Evolutionary conservation across 805 yeast genomes (phyloP), one percentile per base, ranked within the genome.

Genomic region (Torulaspora gathmanii): DNA sequence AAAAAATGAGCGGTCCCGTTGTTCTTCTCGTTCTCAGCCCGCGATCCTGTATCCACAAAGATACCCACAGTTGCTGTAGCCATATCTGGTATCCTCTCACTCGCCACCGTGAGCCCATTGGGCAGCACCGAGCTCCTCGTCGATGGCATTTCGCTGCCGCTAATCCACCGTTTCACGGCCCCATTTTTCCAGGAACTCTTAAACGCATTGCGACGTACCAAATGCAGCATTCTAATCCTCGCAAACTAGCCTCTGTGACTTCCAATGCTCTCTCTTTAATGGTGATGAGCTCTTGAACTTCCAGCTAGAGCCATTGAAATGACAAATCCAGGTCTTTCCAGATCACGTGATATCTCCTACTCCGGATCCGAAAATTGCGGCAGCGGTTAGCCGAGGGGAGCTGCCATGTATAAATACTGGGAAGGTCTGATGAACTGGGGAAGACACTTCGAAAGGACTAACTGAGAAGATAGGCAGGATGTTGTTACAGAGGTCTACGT

Each of bases 1-100:
- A 93, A 70, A 64, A 93, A 93, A 69, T 93, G 99, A 0, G 99
- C 99, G 6, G 98, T 90, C 38, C 99, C 99, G 56, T 89, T 89
- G 60, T 75, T 75, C 58, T 86, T 80, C 37, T 73, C 73, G 58
- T 80, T 83, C 68, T 93, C 99, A 3, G 98, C 98, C 51, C 99
- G 76, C 3, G 97, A 90, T 2, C 99, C 99, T 33, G 99, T 96
- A 68, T 93, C 96, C 50, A 93, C 89, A 91, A 96, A 95, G 44
- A 93, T 91, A 2, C 98, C 99, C 11, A 93, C 96, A 1, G 99
- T 93, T 50, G 99, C 98, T 35, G 97, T 89, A 55, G 83, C 76
- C 6, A 95, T 82, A 51, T 85, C 82, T 9, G 98, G 98, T 63
- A 86, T 79, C 35, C 74, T 61, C 64, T 93, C 98, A 37, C 95